phyloP scores from a whole-genome alignment of 75 land plant genomes.

The Sequoia sempervirens region DNA sequence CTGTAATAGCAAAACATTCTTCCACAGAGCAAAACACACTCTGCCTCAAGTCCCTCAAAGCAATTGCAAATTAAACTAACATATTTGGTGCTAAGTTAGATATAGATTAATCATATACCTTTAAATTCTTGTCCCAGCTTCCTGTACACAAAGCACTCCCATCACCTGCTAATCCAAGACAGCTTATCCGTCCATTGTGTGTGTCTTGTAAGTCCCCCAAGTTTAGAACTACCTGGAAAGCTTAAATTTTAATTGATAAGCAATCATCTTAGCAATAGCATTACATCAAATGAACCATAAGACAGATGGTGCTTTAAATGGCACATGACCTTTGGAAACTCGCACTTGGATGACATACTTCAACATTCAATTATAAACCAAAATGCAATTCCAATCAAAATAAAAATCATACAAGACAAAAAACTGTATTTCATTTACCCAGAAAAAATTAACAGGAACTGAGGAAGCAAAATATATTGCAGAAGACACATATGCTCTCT shows the following conservation, averaged over 20 bases:
- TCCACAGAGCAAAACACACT: too few relatives aligned
- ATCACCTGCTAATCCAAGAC: constrained; percentile 87
- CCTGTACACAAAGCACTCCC: constrained; percentile 99
- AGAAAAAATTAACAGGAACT: not conserved
- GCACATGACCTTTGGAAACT: not conserved
- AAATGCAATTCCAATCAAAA: too few relatives aligned
- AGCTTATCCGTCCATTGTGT: constrained; percentile 68
- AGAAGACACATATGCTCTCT: not conserved
- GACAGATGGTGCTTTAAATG: not conserved
- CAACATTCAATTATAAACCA: not conserved
- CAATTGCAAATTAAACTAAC: not conserved
- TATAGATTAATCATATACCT: constrained; percentile 41
- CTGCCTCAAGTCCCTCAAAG: too few relatives aligned
- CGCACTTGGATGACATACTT: not conserved
- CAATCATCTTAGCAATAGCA: not conserved
- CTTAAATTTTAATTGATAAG: not conserved
- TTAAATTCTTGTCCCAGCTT: constrained; percentile 89
- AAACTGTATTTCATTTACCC: not conserved
- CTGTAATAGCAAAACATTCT: too few relatives aligned
- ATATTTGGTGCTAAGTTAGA: not conserved
- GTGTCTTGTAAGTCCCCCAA: constrained; percentile 63
- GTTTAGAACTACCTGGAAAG: constrained; percentile 64
- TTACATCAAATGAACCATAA: not conserved
- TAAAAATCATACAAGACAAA: too few relatives aligned
- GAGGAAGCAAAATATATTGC: not conserved